Conservation (phyloP, 2,329 filamentous ascomycete genomes). For the Xylariales sp. region DNA sequence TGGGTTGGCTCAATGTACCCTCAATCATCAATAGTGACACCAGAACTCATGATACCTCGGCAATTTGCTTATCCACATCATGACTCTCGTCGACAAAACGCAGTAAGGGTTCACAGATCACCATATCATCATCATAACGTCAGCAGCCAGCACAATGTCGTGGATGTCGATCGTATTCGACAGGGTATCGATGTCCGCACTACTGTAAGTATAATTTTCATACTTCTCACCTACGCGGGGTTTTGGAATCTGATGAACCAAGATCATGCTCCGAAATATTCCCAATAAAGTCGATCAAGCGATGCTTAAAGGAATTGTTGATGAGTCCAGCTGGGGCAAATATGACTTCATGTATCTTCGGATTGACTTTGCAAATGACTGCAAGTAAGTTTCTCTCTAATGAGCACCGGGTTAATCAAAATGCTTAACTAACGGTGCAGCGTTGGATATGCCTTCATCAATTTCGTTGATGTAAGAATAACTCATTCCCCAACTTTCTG, state of each 20-base stretch:
- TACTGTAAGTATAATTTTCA: conserved; percentile 48
- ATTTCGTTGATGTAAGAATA: conserved; percentile 72
- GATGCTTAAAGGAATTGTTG: conserved; percentile 74
- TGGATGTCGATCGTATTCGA: conserved; percentile 56
- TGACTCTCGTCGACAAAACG: conserved; percentile 45
- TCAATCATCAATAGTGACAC: conserved; percentile 15
- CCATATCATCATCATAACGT: conserved; percentile 37
- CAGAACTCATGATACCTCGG: conserved; percentile 36
- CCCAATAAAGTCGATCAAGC: conserved; percentile 82
- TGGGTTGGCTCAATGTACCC: conserved; percentile 19
- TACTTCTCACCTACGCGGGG: conserved; percentile 16
- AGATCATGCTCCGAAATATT: conserved; percentile 95
- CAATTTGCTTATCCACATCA: conserved; percentile 25
- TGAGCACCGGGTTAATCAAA: no score
- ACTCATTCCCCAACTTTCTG: not conserved
- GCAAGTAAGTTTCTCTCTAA: conserved; percentile 64
- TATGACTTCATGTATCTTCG: conserved; percentile 96
- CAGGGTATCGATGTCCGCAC: conserved; percentile 70
- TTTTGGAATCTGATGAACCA: conserved; percentile 5
- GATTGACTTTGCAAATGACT: conserved; percentile 81
- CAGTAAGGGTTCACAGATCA: conserved; percentile 39
- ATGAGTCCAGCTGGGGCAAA: conserved; percentile 71
- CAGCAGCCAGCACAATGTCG: conserved; percentile 54
- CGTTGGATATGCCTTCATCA: conserved; percentile 96
- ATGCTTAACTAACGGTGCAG: no score